Base-by-base conservation (phyloP, 495 filamentous ascomycete genomes). In the Aspergillus bertholletiae region DNA sequence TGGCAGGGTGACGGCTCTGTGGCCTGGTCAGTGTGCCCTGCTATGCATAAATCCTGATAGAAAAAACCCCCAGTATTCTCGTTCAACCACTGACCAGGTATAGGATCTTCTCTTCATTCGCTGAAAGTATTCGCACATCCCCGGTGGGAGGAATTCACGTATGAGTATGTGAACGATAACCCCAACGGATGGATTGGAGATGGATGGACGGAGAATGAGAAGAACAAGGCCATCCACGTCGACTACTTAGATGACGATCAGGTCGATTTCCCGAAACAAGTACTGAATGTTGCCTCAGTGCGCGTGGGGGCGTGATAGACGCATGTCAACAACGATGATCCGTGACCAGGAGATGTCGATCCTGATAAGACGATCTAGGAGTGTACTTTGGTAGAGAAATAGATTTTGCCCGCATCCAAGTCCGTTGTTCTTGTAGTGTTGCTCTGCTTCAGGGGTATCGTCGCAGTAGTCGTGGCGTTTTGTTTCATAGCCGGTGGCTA, bases 101-200 rank as follows among this genome's bases (percentile, higher is more conserved):
- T 50, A 75, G 73, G 73, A 0, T 76, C 70, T 1, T 74, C 71
- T 0, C 64, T 77, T 18, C 74, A 77, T 51, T 58, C 74, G 1
- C 61, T 71, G 57, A 65, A 72, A 53, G 65, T 59, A 3, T 59
- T 75, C 5, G 53, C 57, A 4, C 56, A 68, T 28, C 73, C 73
- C 2, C 63, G 71, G 5, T 77, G 73, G 74, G 73, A 75, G 44
- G 71, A 75, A 53, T 75, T 67, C 48, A 59, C 69, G 8, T 74
- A 73, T 54, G 62, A 70, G 40, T 75, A 76, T 47, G 55, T 72
- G 18, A 62, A 67, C 34, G 59, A 70, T 34, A 73, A 74, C 21
- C 60, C 66, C 0, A 65, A 62, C 30, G 65, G 65, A 11, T 77
- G 72, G 72, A 49, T 77, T 13, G 74, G 74, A 1, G 67, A 77